These are phyloP conservation scores for Fraxinus xanthoxyloides DNA, from an alignment of 305 asterid species.

Conservation along the genomic window DNA sequence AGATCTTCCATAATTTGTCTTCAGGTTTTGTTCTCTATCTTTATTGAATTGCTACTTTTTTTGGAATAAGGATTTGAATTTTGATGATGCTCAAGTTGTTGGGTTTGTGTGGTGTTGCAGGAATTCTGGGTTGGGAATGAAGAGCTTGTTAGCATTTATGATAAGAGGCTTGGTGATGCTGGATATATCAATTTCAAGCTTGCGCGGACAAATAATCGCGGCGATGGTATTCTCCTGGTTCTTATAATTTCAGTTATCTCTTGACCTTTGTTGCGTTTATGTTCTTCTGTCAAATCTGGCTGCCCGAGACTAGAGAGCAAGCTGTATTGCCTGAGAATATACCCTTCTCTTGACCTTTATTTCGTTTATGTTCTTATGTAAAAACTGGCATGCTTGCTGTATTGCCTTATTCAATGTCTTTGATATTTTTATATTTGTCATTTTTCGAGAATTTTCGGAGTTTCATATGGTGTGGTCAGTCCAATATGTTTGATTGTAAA, in stretches of 20 bases:
- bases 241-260: background rate
- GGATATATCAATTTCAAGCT: slow-evolving; percentile 83
- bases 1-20: slow-evolving; percentile 95
- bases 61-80: background rate
- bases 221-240: slow-evolving; percentile 62
- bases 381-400: background rate
- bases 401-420: background rate
- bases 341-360: background rate
- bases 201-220: slow-evolving; percentile 93
- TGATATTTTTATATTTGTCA: background rate
- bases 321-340: background rate
- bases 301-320: background rate
- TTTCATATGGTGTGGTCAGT: too few relatives aligned
- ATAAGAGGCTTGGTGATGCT: slow-evolving; percentile 93
- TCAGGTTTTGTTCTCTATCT: slow-evolving; percentile 52
- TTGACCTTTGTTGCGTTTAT: background rate
- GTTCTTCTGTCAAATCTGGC: background rate
- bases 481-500: background rate
- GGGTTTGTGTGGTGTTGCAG: slow-evolving; percentile 31
- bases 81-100: background rate
- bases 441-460: background rate
- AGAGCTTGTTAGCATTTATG: slow-evolving; percentile 78
- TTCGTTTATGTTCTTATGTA: background rate
- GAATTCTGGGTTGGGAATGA: slow-evolving; percentile 98
- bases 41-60: background rate